Base-by-base conservation (phyloP, 1,139 yeast species). In the Saccharomyces hybrid region DNA sequence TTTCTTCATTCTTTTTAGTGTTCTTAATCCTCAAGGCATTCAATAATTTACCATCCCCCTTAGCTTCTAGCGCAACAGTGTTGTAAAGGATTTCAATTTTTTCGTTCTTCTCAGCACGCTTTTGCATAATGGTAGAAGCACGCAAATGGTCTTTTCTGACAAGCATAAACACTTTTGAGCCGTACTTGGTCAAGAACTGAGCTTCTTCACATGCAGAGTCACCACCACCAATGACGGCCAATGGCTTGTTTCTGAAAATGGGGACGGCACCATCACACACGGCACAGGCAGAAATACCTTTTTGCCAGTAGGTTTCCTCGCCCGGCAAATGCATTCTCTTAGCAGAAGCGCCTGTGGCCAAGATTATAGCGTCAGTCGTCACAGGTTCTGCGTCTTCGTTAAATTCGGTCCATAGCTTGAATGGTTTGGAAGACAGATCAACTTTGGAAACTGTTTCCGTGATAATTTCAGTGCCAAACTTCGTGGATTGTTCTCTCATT, bases 181-280 rank as follows among this genome's bases (percentile, higher is more conserved):
- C 99, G 73, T 93, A 93, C 74, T 93, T 93, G 66, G 99, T 93
- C 73, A 93, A 80, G 75, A 93, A 93, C 61, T 88, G 77, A 23
- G 99, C 99, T 77, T 93, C 99, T 77, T 93, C 99, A 75, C 98
- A 95, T 30, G 99, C 99, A 61, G 97, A 90, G 74, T 93, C 99
- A 72, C 99, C 99, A 64, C 99, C 99, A 59, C 99, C 99, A 65
- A 93, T 78, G 56, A 93, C 99, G 16, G 97, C 98, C 69, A 93
- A 81, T 47, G 99, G 98, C 75, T 90, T 88, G 79, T 93, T 88
- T 80, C 98, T 86, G 79, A 93, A 93, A 68, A 93, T 90, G 66
- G 99, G 99, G 49, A 93, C 96, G 41, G 99, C 99, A 73, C 99
- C 99, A 71, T 93, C 99, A 77, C 99, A 93, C 59, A 93, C 99